These are phyloP conservation scores for Climacium dendroides DNA, from an alignment of 225 moss, liverwort and hornwort species.

Conservation along the genomic window DNA sequence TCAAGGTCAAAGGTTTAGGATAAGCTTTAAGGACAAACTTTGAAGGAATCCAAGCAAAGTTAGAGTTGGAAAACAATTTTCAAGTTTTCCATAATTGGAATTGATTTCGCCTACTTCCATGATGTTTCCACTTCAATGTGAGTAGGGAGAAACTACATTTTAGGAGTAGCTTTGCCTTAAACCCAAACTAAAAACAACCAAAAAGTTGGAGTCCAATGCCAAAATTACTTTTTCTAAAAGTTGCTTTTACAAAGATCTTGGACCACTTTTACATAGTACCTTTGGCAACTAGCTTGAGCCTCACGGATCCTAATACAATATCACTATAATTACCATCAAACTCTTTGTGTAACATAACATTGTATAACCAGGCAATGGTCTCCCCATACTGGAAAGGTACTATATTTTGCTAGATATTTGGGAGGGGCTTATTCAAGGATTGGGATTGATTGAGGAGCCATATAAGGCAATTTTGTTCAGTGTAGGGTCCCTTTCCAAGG, in stretches of 20 bases:
- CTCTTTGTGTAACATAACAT: neutral
- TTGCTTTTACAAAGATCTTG: neutral
- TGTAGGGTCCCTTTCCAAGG: neutral
- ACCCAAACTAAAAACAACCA: neutral
- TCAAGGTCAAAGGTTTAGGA: neutral
- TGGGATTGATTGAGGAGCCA: neutral
- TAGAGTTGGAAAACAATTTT: rapidly evolving
- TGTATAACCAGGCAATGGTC: neutral
- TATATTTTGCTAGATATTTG: neutral
- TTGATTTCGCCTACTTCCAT: neutral
- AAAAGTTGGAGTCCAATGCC: neutral
- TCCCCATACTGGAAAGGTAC: neutral
- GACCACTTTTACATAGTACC: rapidly evolving
- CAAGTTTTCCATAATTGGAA: neutral
- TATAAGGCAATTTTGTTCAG: neutral
- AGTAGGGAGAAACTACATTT: neutral
- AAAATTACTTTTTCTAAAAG: neutral
- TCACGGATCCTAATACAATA: neutral
- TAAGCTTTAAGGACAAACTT: neutral
- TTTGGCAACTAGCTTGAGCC: neutral
- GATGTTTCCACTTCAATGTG: neutral
- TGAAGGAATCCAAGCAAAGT: too few relatives aligned
- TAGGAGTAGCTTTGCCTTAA: neutral
- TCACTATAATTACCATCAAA: neutral
- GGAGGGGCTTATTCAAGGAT: neutral